phyloP scores from a whole-genome alignment of 2,329 filamentous ascomycete species.

The Teratosphaeria epicoccoides region DNA sequence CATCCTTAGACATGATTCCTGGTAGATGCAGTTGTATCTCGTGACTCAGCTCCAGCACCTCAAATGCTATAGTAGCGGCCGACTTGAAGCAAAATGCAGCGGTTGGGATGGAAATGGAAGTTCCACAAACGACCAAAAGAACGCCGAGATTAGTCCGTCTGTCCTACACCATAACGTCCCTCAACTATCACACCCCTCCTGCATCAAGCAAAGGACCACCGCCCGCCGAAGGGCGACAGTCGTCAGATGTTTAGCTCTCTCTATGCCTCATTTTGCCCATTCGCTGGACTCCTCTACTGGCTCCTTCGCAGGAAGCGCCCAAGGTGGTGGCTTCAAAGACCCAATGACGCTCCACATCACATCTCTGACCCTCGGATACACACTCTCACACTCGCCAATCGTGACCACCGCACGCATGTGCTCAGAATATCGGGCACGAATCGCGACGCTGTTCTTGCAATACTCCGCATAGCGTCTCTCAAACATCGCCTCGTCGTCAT shows the following conservation, averaged over 20 bases:
- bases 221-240: too few relatives aligned
- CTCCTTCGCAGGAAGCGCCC: not conserved
- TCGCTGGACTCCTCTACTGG: too few relatives aligned
- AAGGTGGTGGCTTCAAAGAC: too few relatives aligned
- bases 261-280: too few relatives aligned
- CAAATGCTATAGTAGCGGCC: not conserved
- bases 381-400: not conserved
- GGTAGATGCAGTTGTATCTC: not conserved
- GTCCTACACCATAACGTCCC: too few relatives aligned
- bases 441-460: not conserved
- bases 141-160: too few relatives aligned
- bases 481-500: slow-evolving; percentile 1
- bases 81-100: too few relatives aligned
- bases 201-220: too few relatives aligned
- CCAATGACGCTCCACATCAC: not conserved
- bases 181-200: too few relatives aligned
- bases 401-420: not conserved
- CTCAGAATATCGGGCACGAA: not conserved
- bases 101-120: too few relatives aligned
- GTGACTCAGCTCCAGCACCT: not conserved
- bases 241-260: too few relatives aligned
- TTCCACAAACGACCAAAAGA: too few relatives aligned
- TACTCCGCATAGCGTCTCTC: slow-evolving; percentile 1
- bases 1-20: not conserved
- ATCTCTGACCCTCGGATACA: not conserved